phyloP scores from a whole-genome alignment of 768 basidiomycete species.

The Pleurotus tuoliensis region DNA sequence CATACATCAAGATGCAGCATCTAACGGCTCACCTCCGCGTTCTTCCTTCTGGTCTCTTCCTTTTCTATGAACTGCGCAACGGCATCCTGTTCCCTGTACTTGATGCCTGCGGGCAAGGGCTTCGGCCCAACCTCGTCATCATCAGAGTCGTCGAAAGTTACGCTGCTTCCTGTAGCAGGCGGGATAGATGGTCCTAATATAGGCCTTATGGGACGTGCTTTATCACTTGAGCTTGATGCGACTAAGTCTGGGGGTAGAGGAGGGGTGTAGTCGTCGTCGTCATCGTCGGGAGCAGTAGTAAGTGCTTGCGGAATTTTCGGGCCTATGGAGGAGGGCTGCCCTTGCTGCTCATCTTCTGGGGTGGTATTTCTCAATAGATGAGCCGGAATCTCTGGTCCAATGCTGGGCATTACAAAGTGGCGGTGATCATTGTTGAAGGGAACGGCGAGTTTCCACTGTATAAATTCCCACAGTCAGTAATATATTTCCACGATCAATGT shows the following conservation, averaged over 20 bases:
- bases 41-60: slow-evolving; percentile 73
- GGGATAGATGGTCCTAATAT: slow-evolving; percentile 47
- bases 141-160: slow-evolving; percentile 51
- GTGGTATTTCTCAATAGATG: slow-evolving; percentile 30
- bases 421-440: no score
- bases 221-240: slow-evolving; percentile 34
- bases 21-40: slow-evolving; percentile 49
- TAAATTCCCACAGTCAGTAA: no score
- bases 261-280: slow-evolving; percentile 70
- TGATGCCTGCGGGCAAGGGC: slow-evolving; percentile 55
- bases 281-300: slow-evolving; percentile 31
- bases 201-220: slow-evolving; percentile 19
- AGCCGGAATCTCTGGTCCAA: slow-evolving; percentile 56
- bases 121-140: slow-evolving; percentile 85
- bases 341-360: slow-evolving; percentile 19
- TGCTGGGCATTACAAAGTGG: slow-evolving; percentile 35
- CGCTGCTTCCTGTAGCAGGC: slow-evolving; percentile 18
- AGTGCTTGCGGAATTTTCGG: slow-evolving; percentile 2
- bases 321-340: slow-evolving; percentile 15
- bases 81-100: slow-evolving; percentile 49
- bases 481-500: no score
- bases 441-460: no score
- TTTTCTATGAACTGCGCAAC: slow-evolving; percentile 81
- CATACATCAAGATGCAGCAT: background rate
- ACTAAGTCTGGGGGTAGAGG: slow-evolving; percentile 70